Evolutionary conservation across 495 filamentous ascomycete species (phyloP), one percentile per base, ranked within the genome.

Genomic region (Parathielavia appendiculata): DNA sequence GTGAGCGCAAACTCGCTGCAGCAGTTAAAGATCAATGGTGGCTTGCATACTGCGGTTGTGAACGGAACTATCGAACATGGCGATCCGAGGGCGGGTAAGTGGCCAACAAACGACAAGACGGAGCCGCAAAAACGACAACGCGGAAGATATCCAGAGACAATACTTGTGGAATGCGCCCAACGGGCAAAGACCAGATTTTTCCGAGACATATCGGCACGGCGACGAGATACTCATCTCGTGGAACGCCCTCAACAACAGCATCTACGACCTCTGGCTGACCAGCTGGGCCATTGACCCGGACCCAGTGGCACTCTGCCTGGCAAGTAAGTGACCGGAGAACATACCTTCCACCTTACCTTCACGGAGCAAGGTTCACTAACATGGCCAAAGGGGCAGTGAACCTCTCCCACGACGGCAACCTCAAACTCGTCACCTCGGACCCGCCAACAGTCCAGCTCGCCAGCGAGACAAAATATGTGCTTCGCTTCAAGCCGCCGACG

Each of bases 261-360:
- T 63, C 11, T 63, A 63, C 49, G 61, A 63, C 44, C 57, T 63
- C 5, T 63, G 61, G 61, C 41, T 63, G 11, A 63, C 61, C 10
- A 63, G 52, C 23, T 63, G 61, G 60, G 23, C 54, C 10, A 26
- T 32, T 17, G 56, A 56, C 26, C 11, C 50, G 13, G 45, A 56
- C 51, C 51, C 51, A 1, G 49, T 63, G 12, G 56, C 60, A 8
- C 39, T 58, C 17, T 63, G 60, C 47, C 17, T 63, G 26, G 56
- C 51, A 20, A 58, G 60, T 63, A 40, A 63, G 60, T 32, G 35
- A 43, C 17, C 38, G 14, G 23, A 32, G n/a, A 48, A 32, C 9
- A 51, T 7, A 30, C 32, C 26, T 22, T 12, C 32, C 34, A 12
- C 38, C 32, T 10, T n/a, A 7, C 8, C 10, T n/a, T n/a, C n/a